phyloP scores from a whole-genome alignment of 352 stramenopile genomes.

The Phytophthora agathidicida region DNA sequence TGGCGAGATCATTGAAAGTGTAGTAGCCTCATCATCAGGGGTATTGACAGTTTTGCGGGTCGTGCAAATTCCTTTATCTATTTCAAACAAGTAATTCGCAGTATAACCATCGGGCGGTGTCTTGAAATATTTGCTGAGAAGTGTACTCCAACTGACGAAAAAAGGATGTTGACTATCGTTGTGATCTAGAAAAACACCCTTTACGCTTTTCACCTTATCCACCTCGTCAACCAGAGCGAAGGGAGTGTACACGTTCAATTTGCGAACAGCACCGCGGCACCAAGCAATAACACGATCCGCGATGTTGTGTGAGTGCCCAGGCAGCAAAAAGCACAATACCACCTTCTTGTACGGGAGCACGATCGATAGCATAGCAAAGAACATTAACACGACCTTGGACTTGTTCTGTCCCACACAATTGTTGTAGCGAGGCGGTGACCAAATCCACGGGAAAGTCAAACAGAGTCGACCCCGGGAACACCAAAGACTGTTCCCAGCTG shows the following conservation, averaged over 20 bases:
- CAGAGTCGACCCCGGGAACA: too few relatives aligned
- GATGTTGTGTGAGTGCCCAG: slow-evolving; percentile 9
- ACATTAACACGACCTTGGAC: too few relatives aligned
- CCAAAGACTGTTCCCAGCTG: too few relatives aligned
- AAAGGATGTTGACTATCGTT: not conserved
- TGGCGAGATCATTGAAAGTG: slow-evolving; percentile 8
- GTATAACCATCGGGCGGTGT: slow-evolving; percentile 7
- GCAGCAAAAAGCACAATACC: slow-evolving; percentile 5
- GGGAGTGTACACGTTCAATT: slow-evolving; percentile 5
- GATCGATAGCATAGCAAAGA: slow-evolving; percentile 3
- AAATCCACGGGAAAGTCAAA: too few relatives aligned
- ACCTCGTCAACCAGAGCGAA: not conserved
- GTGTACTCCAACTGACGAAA: not conserved
- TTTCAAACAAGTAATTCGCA: slow-evolving; percentile 14
- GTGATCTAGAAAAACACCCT: slow-evolving; percentile 7
- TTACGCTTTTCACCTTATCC: slow-evolving; percentile 9
- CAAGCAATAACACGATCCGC: slow-evolving; percentile 6
- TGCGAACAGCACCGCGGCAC: not conserved
- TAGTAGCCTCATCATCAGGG: not conserved
- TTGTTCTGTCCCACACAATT: too few relatives aligned
- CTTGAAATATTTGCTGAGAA: slow-evolving; percentile 10
- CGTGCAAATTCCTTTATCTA: slow-evolving; percentile 9
- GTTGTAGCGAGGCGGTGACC: too few relatives aligned
- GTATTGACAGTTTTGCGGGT: slow-evolving; percentile 7
- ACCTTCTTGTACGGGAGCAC: slow-evolving; percentile 12